Evolutionary conservation across 805 yeast genomes (phyloP).

Genomic region (Cephaloascus fragrans): DNA sequence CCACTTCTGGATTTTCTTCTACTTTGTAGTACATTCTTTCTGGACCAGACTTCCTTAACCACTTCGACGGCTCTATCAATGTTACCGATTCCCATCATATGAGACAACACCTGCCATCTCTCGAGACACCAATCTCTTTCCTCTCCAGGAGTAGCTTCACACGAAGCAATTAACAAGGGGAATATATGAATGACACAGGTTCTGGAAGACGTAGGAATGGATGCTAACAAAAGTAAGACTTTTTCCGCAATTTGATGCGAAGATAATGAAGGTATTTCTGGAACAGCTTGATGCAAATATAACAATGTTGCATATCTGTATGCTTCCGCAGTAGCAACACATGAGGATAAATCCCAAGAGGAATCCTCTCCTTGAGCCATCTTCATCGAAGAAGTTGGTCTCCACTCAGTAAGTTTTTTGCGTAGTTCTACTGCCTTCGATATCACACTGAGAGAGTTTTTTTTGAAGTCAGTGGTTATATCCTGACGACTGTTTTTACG

Average conservation of each 20-base stretch:
- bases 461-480: slow-evolving; percentile 16
- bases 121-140: slow-evolving; percentile 53
- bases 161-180: slow-evolving; percentile 55
- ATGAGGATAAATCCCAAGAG: slow-evolving; percentile 46
- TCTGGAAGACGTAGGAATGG: slow-evolving; percentile 50
- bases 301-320: slow-evolving; percentile 50
- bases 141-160: slow-evolving; percentile 50
- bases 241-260: slow-evolving; percentile 51
- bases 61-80: slow-evolving; percentile 59
- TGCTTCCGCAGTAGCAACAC: slow-evolving; percentile 64
- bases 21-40: slow-evolving; percentile 39
- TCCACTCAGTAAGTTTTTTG: slow-evolving; percentile 46
- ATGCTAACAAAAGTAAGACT: slow-evolving; percentile 48
- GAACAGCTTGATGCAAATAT: slow-evolving; percentile 62
- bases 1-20: slow-evolving; percentile 7
- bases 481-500: no score
- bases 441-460: slow-evolving; percentile 36
- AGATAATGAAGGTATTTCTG: slow-evolving; percentile 49
- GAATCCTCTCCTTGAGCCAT: slow-evolving; percentile 30
- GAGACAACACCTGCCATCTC: slow-evolving; percentile 45
- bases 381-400: slow-evolving; percentile 32
- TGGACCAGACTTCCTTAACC: slow-evolving; percentile 61
- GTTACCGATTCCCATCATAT: slow-evolving; percentile 56
- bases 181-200: slow-evolving; percentile 53
- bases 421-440: slow-evolving; percentile 47